These are phyloP conservation scores for Cutaneotrichosporon sp. DNA, from an alignment of 1,284 basidiomycete species.

Conservation along the genomic window DNA sequence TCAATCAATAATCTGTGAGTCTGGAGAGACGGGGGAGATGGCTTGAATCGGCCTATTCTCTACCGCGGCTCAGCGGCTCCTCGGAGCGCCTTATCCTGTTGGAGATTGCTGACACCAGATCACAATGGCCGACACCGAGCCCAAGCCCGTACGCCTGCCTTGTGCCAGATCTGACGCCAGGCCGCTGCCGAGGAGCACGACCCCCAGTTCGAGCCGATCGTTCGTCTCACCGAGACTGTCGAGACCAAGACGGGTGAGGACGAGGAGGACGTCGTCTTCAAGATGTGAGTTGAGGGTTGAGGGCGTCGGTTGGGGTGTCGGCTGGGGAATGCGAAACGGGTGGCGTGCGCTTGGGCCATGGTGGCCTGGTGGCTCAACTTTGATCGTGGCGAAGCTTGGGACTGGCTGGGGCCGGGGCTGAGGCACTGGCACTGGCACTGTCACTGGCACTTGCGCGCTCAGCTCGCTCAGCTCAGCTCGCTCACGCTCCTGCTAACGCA, in stretches of 20 bases:
- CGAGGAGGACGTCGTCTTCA: constrained; percentile 89
- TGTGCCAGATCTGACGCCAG: constrained; percentile 15
- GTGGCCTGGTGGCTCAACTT: background rate
- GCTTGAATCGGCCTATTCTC: background rate
- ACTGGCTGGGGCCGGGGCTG: background rate
- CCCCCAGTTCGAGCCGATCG: constrained; percentile 92
- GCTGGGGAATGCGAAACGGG: background rate
- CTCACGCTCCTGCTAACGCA: constrained; percentile 1
- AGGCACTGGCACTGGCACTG: too few species aligned
- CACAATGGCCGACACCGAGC: constrained; percentile 29
- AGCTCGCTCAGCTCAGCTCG: background rate
- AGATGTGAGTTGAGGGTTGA: constrained; percentile 68
- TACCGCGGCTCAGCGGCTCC: too few species aligned
- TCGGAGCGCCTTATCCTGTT: background rate
- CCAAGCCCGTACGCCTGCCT: constrained; percentile 20
- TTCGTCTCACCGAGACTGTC: constrained; percentile 89
- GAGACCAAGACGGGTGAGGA: constrained; percentile 95
- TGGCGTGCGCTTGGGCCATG: background rate
- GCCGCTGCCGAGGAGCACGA: constrained; percentile 66
- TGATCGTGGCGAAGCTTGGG: background rate
- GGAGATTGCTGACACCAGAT: constrained; percentile 12
- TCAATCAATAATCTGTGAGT: constrained; percentile 3
- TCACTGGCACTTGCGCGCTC: background rate
- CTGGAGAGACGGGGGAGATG: background rate
- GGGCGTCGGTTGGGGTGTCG: constrained; percentile 22